A percentile compares a stretch with the other conserved stretches of the same genome.
These are phyloP conservation scores for Hippophae tibetana DNA, from an alignment of 306 rosid genomes.

Conservation along the genomic window DNA sequence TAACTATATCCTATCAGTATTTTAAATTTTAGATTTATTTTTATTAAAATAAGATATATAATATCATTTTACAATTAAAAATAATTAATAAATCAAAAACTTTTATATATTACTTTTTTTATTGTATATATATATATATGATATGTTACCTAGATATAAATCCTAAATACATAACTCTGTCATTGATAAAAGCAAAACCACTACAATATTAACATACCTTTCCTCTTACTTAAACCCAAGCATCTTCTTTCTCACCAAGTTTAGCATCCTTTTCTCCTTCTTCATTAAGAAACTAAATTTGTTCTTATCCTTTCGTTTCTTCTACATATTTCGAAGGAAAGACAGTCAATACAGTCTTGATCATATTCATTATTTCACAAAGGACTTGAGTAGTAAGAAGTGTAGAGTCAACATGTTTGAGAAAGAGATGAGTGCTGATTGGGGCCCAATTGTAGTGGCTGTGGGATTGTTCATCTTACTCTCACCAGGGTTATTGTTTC, in stretches of 20 bases:
- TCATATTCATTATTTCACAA: background rate
- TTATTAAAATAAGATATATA: too few species aligned
- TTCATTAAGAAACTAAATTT: conserved; percentile 46
- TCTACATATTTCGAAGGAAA: conserved; percentile 20
- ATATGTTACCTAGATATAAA: too few species aligned
- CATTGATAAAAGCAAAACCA: conserved; percentile 45
- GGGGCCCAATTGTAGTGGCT: conserved; percentile 84
- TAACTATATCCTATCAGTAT: too few species aligned
- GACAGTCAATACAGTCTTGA: conserved; percentile 8
- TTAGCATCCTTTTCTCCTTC: conserved; percentile 77
- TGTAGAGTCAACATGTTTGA: background rate
- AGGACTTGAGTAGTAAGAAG: too few species aligned
- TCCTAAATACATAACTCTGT: too few species aligned
- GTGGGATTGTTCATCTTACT: conserved; percentile 76
- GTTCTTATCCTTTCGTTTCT: conserved; percentile 4
- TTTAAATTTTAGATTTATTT: too few species aligned
- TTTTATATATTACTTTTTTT: too few species aligned
- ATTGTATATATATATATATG: too few species aligned
- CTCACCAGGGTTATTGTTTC: conserved; percentile 85
- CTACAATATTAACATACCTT: conserved; percentile 51
- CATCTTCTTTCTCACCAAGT: conserved; percentile 36
- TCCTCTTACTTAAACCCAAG: conserved; percentile 38
- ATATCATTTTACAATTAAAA: too few species aligned
- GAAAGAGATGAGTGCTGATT: conserved; percentile 59
- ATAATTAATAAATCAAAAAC: too few species aligned